Evolutionary conservation across 768 basidiomycete genomes (phyloP), one percentile per base, ranked within the genome.

Genomic region (Phallus indusiatus): DNA sequence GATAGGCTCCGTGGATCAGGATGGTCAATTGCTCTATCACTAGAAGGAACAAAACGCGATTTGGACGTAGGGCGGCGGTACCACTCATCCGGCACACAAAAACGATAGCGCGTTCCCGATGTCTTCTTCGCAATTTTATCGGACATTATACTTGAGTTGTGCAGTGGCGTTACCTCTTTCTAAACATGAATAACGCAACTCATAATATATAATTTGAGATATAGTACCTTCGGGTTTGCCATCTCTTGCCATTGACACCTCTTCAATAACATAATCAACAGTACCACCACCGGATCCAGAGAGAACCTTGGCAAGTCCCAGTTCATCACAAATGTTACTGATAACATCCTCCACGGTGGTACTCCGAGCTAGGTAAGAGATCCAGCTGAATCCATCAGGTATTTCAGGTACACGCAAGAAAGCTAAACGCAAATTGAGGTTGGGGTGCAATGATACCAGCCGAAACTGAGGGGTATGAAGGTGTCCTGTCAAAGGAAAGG

Each of bases 1-100:
- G 74, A 77, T 2, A 83, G 70, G 9, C 74, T 75, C 49, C 72
- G 73, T 8, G 16, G 16, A 36, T 18, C 46, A 1, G 9, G n/a
- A 10, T 11, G 21, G 20, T 47, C 22, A 24, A n/a, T 48, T 48
- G 11, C 50, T 49, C 82, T 71, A 0, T 81, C 81, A 22, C 75
- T 71, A 14, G 72, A 70, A 1, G 82, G 81, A 1, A 76, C 65
- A 42, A 71, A 73, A 0, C 81, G 80, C 7, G 83, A 78, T 61
- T 79, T 86, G 56, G 56, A 50, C 9, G 48, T 34, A 18, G 83
- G 81, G 17, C 86, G 80, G 59, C 83, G 81, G 69, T 82, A 91
- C 90, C 85, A 91, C 66, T 86, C 84, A 55, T 86, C 86, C 1
- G 86, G 86, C 8, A 92, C 81, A 61, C 84, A 86, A 57, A 90